Conservation (phyloP, 164 flowering plant species). For the Berberis thunbergii region DNA sequence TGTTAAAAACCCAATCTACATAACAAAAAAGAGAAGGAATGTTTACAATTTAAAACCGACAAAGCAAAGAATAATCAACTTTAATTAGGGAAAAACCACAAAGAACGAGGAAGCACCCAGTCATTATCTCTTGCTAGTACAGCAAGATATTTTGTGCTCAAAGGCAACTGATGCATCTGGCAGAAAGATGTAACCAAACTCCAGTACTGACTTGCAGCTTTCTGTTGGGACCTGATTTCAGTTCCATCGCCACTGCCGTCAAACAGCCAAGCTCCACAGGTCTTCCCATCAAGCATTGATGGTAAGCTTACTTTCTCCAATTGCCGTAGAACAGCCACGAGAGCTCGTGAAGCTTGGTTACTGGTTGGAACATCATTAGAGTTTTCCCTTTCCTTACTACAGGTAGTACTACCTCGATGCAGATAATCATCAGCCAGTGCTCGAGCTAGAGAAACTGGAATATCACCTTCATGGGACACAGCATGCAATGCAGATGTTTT, state of each 20-base stretch:
- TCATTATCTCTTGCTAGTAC: conserved; percentile 88
- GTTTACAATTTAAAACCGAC: conserved; percentile 3
- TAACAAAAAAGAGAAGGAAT: conserved; percentile 16
- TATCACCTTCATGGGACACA: conserved; percentile 41
- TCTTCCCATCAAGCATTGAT: conserved; percentile 34
- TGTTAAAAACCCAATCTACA: conserved; percentile 75
- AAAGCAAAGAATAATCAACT: background rate
- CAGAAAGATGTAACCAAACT: conserved; percentile 77
- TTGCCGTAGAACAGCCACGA: conserved; percentile 70
- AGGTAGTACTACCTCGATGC: conserved; percentile 26
- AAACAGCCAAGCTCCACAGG: conserved; percentile 86
- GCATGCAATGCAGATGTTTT: conserved; percentile 38
- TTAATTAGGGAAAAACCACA: conserved; percentile 1
- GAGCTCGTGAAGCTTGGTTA: conserved; percentile 38
- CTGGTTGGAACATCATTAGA: conserved; percentile 7
- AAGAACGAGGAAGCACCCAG: conserved; percentile 52
- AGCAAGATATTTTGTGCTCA: conserved; percentile 85
- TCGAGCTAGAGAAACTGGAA: conserved; percentile 67
- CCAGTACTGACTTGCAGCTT: conserved; percentile 82
- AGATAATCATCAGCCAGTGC: conserved; percentile 85
- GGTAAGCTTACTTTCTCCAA: conserved; percentile 90
- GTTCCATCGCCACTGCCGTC: conserved; percentile 73
- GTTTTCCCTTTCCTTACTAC: conserved; percentile 17
- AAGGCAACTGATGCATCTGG: conserved; percentile 76
- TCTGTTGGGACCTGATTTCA: conserved; percentile 70